Evolutionary conservation across 2,329 filamentous ascomycete genomes (phyloP), one percentile per base, ranked within the genome.

Genomic region (Stagonosporopsis tanaceti): DNA sequence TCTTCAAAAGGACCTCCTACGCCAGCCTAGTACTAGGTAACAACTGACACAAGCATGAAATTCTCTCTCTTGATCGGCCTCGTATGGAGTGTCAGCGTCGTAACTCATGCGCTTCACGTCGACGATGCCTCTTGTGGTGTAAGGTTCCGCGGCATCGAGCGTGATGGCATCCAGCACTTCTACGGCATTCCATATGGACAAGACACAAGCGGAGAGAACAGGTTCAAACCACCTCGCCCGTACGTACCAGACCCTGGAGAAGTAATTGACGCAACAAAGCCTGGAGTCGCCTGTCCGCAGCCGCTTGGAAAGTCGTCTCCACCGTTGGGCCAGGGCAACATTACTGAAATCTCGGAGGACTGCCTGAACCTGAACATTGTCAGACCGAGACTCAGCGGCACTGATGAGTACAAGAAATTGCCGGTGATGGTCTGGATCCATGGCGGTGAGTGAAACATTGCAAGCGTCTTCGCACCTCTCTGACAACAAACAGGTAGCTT

Each of bases 391-490:
- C 35, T 53, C 8, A 74, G 79, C 1, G 78, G 79, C 7, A 39
- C 42, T 7, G 71, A 73, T 47, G 71, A 14, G 11, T 27, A 45
- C 35, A 78, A 32, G 64, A 76, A 15, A 11, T 76, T 88, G 9
- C 85, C 85, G 0, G 83, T 87, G 2, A 79, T 80, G 38, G 79
- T 87, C 2, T 89, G 86, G 85, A 84, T 89, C 20, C 84, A 87
- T 63, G 80, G 80, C 34, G 71, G 71, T 34, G 59, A 83, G 2
- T 79, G 1, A 6, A 35, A 28, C 12, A 0, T 22, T 7, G 7
- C 1, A 25, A 4, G 6, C 1, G 28, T 41, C 25, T 7, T n/a
- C 7, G 7, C 17, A 6, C 9, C 41, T 64, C 30, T 62, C 24
- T 38, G 9, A 20, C 34, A 15, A n/a, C 12, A 2, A 24, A 17